phyloP scores from a whole-genome alignment of 169 alveolate genomes.

The Theileria luwenshuni region DNA sequence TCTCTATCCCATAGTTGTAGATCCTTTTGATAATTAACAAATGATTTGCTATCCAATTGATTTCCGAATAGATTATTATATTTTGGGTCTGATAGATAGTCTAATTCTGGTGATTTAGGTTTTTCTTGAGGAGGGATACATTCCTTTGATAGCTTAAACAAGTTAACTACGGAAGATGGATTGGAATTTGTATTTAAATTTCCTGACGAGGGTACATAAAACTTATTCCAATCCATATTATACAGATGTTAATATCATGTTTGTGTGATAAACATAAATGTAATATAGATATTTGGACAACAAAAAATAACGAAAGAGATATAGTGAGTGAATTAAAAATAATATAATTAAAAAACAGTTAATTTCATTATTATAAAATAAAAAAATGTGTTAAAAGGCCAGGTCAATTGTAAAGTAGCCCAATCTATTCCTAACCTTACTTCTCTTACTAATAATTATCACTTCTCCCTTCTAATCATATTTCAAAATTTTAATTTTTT shows the following conservation, averaged over 20 bases:
- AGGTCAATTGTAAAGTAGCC: no score
- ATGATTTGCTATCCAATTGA: constrained; percentile 9
- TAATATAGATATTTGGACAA: no score
- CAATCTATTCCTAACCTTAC: no score
- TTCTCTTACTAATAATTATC: no score
- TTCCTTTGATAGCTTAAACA: constrained; percentile 58
- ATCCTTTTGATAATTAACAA: constrained; percentile 45
- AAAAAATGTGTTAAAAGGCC: no score
- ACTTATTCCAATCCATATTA: constrained; percentile 59
- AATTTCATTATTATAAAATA: no score
- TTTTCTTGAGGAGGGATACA: constrained; percentile 2
- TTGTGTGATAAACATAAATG: neutral
- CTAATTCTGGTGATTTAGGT: neutral
- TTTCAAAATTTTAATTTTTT: no score
- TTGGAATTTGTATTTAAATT: constrained; percentile 37
- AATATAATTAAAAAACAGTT: no score
- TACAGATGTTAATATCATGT: neutral
- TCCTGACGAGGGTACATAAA: constrained; percentile 48
- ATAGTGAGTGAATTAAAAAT: no score
- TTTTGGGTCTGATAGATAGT: neutral
- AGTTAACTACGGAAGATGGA: constrained; percentile 58
- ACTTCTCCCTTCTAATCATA: no score
- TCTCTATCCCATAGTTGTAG: constrained; percentile 68
- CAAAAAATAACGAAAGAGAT: no score
- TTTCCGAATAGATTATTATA: constrained; percentile 1